Evolutionary conservation across 805 yeast species (phyloP).

Genomic region (Starmerella floricola): DNA sequence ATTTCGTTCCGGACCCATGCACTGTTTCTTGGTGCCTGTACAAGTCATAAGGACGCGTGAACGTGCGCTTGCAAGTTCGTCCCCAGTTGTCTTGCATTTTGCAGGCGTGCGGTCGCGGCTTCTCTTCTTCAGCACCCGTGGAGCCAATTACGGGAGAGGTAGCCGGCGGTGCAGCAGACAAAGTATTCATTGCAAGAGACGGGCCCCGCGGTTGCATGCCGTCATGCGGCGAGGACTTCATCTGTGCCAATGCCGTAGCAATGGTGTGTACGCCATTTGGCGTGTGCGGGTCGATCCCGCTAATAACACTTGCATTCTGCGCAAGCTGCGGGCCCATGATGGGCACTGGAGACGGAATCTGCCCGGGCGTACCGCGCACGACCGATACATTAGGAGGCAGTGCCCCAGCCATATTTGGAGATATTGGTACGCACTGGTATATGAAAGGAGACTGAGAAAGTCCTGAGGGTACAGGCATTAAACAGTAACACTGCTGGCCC

Average conservation of each 20-base stretch:
- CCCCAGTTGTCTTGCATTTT: conserved; percentile 14
- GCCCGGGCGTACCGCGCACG: too few species aligned
- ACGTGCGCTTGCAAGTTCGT: conserved; percentile 53
- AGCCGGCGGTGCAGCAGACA: too few species aligned
- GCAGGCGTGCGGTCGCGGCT: conserved; percentile 9
- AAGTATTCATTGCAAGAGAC: too few species aligned
- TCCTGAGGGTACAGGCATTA: conserved; percentile 14
- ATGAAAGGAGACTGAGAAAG: conserved; percentile 6
- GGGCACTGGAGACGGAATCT: too few species aligned
- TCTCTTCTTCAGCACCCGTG: neutral
- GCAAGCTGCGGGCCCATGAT: too few species aligned
- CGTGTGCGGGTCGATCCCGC: neutral
- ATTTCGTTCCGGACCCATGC: conserved; percentile 72
- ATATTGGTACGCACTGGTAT: conserved; percentile 7
- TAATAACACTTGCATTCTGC: neutral
- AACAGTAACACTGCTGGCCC: conserved; percentile 9
- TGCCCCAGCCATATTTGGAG: neutral
- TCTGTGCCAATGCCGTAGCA: conserved; percentile 7
- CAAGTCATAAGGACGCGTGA: conserved; percentile 86
- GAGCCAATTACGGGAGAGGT: neutral
- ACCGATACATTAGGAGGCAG: too few species aligned
- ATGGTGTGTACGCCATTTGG: conserved; percentile 2
- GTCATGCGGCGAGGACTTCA: neutral
- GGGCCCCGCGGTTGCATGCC: too few species aligned
- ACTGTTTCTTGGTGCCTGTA: conserved; percentile 92